Base-by-base conservation (phyloP, 1,139 yeast genomes). In the Taphrina flavorubra region DNA sequence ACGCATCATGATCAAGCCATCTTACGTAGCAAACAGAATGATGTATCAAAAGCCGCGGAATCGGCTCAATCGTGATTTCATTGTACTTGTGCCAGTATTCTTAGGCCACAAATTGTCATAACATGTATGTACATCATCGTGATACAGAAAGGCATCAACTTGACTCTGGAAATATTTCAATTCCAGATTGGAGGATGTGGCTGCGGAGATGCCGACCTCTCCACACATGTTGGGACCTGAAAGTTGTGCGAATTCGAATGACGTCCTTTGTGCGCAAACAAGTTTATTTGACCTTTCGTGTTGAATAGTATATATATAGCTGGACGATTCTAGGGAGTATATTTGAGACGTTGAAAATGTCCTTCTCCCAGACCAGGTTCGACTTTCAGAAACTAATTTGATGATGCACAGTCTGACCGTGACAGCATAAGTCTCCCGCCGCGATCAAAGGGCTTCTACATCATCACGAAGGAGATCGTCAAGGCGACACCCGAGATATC, bases 381-480 rank as follows among this genome's bases (percentile, higher is more conserved):
- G 60, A n/a, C 4, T 16, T 2, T 5, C 25, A 44, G n/a, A n/a
- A n/a, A n/a, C n/a, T n/a, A n/a, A n/a, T n/a, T 18, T 10, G 18
- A 25, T 25, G 6, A 2, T 44, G 18, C n/a, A 14, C 2, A 2
- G 16, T 31, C 49, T 56, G 81, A 79, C n/a, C 8, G 1, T 8
- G 31, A 2, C 8, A 84, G 83, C 62, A 83, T 89, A 75, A 76
- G 87, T 8, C 80, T 89, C 46, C 74, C 83, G 13, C 82, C 91
- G 1, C 82, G 89, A 63, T 76, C 86, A 10, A 84, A 87, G 73
- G 96, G 96, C 1, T 83, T 87, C 72, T 88, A 89, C 76, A 81
- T 89, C 44, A 83, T 89, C 68, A 88, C 92, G 1, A 86, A 87
- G 60, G 94, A 89, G 73, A 82, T 89, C 2, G 71, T 82, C 31